phyloP scores from a whole-genome alignment of 805 yeast species.

The Tetrapisispora iriomotensis region DNA sequence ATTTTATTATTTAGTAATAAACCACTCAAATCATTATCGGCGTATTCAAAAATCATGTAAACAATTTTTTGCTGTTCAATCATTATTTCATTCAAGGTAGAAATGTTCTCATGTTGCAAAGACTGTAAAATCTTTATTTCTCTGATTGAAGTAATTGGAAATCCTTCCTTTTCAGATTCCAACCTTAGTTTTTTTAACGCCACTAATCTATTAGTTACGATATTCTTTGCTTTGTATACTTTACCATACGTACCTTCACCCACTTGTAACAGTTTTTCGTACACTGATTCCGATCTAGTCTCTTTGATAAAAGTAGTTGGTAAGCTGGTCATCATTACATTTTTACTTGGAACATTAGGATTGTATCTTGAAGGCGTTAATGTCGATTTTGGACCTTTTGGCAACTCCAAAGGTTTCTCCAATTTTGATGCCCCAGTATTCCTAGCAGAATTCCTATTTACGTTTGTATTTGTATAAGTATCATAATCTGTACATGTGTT shows the following conservation, averaged over 20 bases:
- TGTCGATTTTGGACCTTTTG: conserved; percentile 20
- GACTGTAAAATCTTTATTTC: conserved; percentile 76
- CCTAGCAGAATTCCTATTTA: neutral
- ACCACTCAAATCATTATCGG: conserved; percentile 90
- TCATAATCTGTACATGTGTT: neutral
- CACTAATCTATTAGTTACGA: conserved; percentile 56
- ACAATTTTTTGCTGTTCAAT: conserved; percentile 54
- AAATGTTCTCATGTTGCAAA: conserved; percentile 72
- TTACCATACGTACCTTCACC: conserved; percentile 98
- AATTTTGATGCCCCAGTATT: neutral
- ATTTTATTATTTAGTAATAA: conserved; percentile 68
- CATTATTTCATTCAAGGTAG: conserved; percentile 82
- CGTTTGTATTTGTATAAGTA: no score
- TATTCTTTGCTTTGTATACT: conserved; percentile 50
- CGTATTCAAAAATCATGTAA: conserved; percentile 86
- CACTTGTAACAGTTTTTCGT: conserved; percentile 73
- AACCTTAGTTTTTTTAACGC: conserved; percentile 79
- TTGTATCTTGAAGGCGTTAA: conserved; percentile 7
- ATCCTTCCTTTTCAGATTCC: conserved; percentile 86
- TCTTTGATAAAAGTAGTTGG: conserved; percentile 6
- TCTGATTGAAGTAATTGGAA: conserved; percentile 90
- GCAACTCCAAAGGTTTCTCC: conserved; percentile 8
- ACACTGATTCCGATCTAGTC: conserved; percentile 28
- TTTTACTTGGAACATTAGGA: neutral
- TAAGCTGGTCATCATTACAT: neutral